Evolutionary conservation across 2,329 filamentous ascomycete genomes (phyloP).

Genomic region (Diaporthe vaccinii): DNA sequence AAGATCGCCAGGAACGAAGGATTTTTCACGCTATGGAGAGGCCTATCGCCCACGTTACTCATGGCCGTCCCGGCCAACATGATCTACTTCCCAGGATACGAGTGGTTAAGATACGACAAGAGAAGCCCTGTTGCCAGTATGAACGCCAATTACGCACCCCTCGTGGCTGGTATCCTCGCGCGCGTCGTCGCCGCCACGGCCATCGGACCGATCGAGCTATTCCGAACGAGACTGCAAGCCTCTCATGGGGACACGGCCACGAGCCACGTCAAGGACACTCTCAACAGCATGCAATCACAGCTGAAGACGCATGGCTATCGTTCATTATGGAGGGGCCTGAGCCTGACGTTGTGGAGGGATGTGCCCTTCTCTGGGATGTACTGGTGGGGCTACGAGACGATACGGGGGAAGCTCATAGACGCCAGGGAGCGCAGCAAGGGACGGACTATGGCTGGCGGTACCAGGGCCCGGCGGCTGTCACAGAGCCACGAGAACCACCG

Average conservation of each 20-base stretch:
- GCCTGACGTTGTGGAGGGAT: slow-evolving; percentile 93
- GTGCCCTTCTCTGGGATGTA: slow-evolving; percentile 98
- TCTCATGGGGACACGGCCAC: slow-evolving; percentile 70
- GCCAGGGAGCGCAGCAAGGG: slow-evolving; percentile 69
- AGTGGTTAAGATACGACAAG: slow-evolving; percentile 85
- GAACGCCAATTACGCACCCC: slow-evolving; percentile 80
- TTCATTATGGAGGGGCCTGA: slow-evolving; percentile 91
- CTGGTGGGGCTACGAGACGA: slow-evolving; percentile 97
- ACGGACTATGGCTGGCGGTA: slow-evolving; percentile 54
- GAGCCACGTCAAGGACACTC: slow-evolving; percentile 83
- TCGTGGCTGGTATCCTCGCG: slow-evolving; percentile 84
- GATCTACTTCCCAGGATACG: slow-evolving; percentile 98
- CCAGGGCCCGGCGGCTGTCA: slow-evolving; percentile 64
- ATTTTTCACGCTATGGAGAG: slow-evolving; percentile 87
- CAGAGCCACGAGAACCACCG: slow-evolving; percentile 78
- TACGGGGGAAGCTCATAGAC: slow-evolving; percentile 79
- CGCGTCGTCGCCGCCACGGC: slow-evolving; percentile 84
- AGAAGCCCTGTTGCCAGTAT: slow-evolving; percentile 78
- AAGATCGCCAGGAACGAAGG: slow-evolving; percentile 98
- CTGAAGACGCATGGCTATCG: slow-evolving; percentile 81
- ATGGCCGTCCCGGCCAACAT: slow-evolving; percentile 98
- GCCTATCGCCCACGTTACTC: slow-evolving; percentile 90
- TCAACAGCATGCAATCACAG: slow-evolving; percentile 83
- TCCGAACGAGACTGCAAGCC: slow-evolving; percentile 92
- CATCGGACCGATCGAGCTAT: slow-evolving; percentile 93